These are phyloP conservation scores for Pyrus hybrid DNA, from an alignment of 331 rosid species.

Conservation along the genomic window DNA sequence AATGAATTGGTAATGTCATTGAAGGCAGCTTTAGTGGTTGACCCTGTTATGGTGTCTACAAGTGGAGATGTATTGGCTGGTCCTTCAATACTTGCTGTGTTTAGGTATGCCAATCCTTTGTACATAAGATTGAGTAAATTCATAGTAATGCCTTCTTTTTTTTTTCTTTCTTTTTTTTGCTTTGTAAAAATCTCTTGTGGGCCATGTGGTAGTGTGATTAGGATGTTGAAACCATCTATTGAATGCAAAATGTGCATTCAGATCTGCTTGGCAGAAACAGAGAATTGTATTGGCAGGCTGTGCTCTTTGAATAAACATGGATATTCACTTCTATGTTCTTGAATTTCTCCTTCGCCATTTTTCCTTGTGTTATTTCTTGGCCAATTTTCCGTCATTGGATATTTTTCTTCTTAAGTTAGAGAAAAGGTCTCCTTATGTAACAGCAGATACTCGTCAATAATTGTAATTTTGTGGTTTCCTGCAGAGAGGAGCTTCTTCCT, in stretches of 20 bases:
- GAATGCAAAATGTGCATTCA: background rate
- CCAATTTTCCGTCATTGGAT: background rate
- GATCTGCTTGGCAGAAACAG: background rate
- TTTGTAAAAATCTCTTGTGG: background rate
- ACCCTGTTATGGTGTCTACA: no score
- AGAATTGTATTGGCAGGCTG: background rate
- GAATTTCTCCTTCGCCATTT: background rate
- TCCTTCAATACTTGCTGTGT: slow-evolving; percentile 55
- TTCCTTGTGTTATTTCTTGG: background rate
- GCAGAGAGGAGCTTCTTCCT: slow-evolving; percentile 85
- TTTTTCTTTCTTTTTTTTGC: no score
- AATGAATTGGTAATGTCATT: slow-evolving; percentile 22
- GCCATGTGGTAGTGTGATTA: no score
- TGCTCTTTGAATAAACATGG: background rate
- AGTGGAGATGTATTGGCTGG: no score
- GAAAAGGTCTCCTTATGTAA: background rate
- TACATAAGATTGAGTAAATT: slow-evolving; percentile 1
- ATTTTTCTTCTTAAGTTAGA: background rate
- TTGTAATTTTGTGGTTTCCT: slow-evolving; percentile 17
- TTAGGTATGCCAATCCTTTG: slow-evolving; percentile 37
- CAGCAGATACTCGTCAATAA: background rate
- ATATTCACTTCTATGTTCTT: background rate
- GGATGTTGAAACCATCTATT: background rate
- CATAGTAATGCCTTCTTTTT: background rate
- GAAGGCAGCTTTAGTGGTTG: slow-evolving; percentile 92